phyloP scores from a whole-genome alignment of 345 rosid species.

The Gossypium herbaceum region DNA sequence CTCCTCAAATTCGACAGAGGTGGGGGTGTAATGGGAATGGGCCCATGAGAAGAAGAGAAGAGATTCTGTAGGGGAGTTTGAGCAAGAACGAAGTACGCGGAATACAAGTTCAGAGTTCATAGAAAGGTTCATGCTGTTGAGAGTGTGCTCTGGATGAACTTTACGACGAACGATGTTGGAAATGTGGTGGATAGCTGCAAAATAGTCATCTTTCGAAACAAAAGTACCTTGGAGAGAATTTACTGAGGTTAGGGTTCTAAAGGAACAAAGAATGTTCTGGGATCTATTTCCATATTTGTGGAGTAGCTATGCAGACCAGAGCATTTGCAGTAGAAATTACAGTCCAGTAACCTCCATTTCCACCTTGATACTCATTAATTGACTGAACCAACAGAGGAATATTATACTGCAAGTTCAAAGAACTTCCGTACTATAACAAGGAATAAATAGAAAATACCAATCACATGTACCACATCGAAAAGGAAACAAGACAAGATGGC shows the following conservation, averaged over 20 bases:
- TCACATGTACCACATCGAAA: neutral
- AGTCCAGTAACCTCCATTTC: neutral
- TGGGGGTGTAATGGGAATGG: slow-evolving; percentile 54
- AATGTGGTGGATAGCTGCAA: slow-evolving; percentile 72
- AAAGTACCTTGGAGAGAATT: neutral
- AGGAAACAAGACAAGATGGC: neutral
- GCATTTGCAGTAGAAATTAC: slow-evolving; percentile 4
- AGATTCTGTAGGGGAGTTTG: slow-evolving; percentile 60
- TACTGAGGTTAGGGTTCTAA: slow-evolving; percentile 11
- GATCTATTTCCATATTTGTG: slow-evolving; percentile 12
- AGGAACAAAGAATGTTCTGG: slow-evolving; percentile 6
- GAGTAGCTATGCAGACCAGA: slow-evolving; percentile 16
- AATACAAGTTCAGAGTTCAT: slow-evolving; percentile 71
- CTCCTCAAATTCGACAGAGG: slow-evolving; percentile 68
- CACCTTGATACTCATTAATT: slow-evolving; percentile 8
- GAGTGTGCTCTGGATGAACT: slow-evolving; percentile 73
- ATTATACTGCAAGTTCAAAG: neutral
- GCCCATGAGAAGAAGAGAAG: slow-evolving; percentile 92
- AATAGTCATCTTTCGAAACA: slow-evolving; percentile 64
- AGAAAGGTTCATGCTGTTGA: slow-evolving; percentile 48
- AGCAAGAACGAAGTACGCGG: slow-evolving; percentile 80
- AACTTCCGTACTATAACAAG: neutral
- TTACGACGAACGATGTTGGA: slow-evolving; percentile 79
- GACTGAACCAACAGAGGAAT: neutral
- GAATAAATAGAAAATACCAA: neutral